Conservation (phyloP, 1,284 basidiomycete species). For the Ganoderma boninense region DNA sequence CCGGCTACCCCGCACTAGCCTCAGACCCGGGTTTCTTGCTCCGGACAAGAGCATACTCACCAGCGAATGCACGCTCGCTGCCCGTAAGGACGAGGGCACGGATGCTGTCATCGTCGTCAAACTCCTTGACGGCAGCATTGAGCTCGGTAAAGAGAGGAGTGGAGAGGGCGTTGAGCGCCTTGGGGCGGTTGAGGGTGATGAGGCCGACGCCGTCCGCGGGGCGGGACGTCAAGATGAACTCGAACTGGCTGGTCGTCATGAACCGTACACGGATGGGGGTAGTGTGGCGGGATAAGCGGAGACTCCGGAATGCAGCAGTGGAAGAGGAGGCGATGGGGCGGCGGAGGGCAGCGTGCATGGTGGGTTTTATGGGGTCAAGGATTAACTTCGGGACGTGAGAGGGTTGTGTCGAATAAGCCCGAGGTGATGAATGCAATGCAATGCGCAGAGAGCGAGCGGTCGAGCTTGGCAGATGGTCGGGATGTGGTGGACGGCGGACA, state of each 20-base stretch:
- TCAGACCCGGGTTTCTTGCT: not conserved
- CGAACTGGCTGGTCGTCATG: slow-evolving; percentile 55
- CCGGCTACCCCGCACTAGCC: slow-evolving; percentile 59
- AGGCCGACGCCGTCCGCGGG: slow-evolving; percentile 84
- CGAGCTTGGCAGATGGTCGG: not conserved
- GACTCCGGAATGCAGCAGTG: slow-evolving; percentile 22
- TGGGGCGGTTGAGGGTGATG: slow-evolving; percentile 95
- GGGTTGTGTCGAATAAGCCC: slow-evolving; percentile 3
- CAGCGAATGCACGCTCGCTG: slow-evolving; percentile 93
- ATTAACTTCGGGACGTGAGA: slow-evolving; percentile 1
- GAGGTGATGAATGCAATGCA: slow-evolving; percentile 1
- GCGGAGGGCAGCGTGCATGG: slow-evolving; percentile 23
- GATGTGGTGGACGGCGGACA: not conserved
- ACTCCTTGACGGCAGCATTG: slow-evolving; percentile 76
- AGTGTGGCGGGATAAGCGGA: slow-evolving; percentile 21
- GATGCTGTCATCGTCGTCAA: slow-evolving; percentile 76
- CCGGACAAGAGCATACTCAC: slow-evolving; percentile 48
- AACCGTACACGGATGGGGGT: slow-evolving; percentile 32
- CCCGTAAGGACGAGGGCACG: slow-evolving; percentile 95
- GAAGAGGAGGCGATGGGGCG: slow-evolving; percentile 24
- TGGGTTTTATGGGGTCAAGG: not conserved
- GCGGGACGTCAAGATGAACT: slow-evolving; percentile 78
- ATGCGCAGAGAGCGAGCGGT: not conserved
- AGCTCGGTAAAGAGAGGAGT: slow-evolving; percentile 83
- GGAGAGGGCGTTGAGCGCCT: slow-evolving; percentile 93